Evolutionary conservation across 2,329 filamentous ascomycete genomes (phyloP), one percentile per base, ranked within the genome.

Genomic region (Aspergillus sp.): DNA sequence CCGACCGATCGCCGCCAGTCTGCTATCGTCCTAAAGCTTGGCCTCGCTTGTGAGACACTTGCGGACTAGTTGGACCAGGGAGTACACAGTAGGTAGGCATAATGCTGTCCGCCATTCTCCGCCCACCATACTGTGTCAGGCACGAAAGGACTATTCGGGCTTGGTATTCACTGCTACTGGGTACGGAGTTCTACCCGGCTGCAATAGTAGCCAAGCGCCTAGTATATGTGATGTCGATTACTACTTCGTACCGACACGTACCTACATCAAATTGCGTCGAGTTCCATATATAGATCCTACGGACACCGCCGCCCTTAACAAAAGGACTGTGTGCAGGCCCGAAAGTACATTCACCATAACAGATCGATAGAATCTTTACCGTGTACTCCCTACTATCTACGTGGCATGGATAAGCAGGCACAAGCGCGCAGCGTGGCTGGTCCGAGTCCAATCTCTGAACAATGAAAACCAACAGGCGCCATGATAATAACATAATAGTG

Each of bases 1-100:
- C 54, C 54, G 44, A 50, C 38, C 44, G 47, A 57, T 57, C 55
- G 48, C 47, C 53, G 38, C 42, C 39, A 44, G 39, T 23, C 47
- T 56, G 49, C 38, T 54, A 44, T 54, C 42, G 23, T 60, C 53
- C 30, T 48, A 63, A 67, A 65, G 63, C 63, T 67, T 67, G 60
- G 60, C 63, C 51, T 60, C 52, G 36, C 53, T 55, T 51, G 38
- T 58, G 41, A 56, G 38, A 42, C 41, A 51, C 32, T 50, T 47
- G 25, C 36, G 41, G 51, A n/a, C 39, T 53, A 36, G 32, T 36
- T 36, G 32, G 32, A 13, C 32, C 11, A 36, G 10, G 32, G 32
- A 36, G 32, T 36, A 36, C 32, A 36, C 11, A 36, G 32, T 36
- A 36, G 32, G 32, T 13, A 36, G 32, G 32, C 32, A 15, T 36